These are phyloP conservation scores for Hericium erinaceus DNA, from an alignment of 768 basidiomycete species.

Conservation along the genomic window DNA sequence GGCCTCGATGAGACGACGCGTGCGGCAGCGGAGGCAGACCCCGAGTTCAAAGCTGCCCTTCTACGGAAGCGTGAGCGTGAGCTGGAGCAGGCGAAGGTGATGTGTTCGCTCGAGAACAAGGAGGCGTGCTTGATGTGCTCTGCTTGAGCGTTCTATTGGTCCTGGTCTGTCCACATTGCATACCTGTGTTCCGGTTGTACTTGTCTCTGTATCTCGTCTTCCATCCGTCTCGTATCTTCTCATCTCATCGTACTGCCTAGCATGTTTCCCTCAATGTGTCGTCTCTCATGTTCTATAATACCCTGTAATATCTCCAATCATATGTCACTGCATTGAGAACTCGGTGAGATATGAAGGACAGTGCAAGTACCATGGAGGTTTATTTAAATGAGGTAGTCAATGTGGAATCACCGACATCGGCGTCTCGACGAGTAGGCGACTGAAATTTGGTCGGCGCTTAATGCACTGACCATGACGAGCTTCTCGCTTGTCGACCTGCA, in stretches of 20 bases:
- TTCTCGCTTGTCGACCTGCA: no score
- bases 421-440: no score
- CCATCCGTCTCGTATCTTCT: neutral
- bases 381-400: no score
- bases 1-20: slow-evolving; percentile 40
- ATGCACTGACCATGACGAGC: no score
- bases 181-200: neutral
- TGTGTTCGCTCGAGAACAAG: slow-evolving; percentile 88
- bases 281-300: neutral
- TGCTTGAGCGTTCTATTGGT: slow-evolving; percentile 33
- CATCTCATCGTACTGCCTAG: neutral
- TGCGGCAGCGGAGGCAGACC: slow-evolving; percentile 48
- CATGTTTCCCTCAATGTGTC: neutral
- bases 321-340: no score
- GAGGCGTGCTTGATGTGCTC: slow-evolving; percentile 93
- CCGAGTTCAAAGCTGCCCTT: slow-evolving; percentile 76
- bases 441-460: no score
- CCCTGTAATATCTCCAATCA: no score
- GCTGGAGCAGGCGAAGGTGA: slow-evolving; percentile 70
- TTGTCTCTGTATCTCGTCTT: neutral
- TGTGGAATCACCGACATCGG: no score
- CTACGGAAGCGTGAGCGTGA: slow-evolving; percentile 62
- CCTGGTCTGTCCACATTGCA: neutral
- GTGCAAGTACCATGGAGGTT: no score
- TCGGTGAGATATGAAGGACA: no score